phyloP scores from a whole-genome alignment of 495 filamentous ascomycete genomes.

The Talaromyces adpressus region DNA sequence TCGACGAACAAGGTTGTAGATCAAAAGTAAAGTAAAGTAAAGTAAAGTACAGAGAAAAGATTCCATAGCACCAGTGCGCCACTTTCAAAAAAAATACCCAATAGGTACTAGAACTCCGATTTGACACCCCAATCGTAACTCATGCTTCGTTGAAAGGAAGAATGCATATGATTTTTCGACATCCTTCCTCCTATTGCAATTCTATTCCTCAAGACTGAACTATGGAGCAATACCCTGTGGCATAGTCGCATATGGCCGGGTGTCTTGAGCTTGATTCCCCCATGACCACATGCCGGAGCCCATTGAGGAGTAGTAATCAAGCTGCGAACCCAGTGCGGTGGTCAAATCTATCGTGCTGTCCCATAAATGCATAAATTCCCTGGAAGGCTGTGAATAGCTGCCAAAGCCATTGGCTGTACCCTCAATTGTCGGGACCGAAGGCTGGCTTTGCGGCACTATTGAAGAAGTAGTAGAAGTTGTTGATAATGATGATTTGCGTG shows the following conservation, averaged over 20 bases:
- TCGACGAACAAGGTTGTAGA: neutral
- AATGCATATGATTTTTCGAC: neutral
- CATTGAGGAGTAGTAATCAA: neutral
- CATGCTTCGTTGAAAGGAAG: neutral
- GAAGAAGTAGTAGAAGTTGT: neutral
- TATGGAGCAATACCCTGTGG: neutral
- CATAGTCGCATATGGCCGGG: neutral
- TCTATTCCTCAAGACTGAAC: neutral
- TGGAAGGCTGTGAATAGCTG: neutral
- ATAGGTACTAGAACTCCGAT: neutral
- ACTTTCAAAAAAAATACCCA: neutral
- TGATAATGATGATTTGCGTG: neutral
- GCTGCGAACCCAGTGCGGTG: conserved; percentile 1
- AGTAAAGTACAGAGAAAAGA: neutral
- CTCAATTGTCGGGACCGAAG: neutral
- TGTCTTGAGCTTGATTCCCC: neutral
- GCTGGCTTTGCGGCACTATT: neutral
- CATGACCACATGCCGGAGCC: conserved; percentile 9
- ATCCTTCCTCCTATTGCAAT: neutral
- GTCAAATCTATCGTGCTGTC: conserved; percentile 4
- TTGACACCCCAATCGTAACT: neutral
- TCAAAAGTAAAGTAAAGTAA: neutral
- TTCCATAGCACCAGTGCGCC: neutral
- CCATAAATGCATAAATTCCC: conserved; percentile 9
- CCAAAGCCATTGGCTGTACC: neutral